A percentile compares a stretch with the other conserved stretches of the same genome.
phyloP scores from a whole-genome alignment of 2,329 filamentous ascomycete genomes.

The Pezicula rhizophila region DNA sequence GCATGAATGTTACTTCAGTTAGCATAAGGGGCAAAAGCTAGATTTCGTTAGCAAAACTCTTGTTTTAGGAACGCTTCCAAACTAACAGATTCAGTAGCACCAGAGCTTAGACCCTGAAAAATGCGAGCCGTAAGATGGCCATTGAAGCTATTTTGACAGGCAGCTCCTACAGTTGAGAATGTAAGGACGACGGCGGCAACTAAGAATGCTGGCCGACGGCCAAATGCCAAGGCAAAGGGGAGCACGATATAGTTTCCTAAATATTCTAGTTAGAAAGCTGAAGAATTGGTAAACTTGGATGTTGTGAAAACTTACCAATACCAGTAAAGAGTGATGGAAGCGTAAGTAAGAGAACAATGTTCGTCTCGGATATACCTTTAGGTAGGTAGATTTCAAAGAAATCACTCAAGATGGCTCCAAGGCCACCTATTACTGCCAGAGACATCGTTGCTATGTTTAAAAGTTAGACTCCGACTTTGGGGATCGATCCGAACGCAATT shows the following conservation, averaged over 20 bases:
- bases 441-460: neutral
- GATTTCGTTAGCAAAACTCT: neutral
- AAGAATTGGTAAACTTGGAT: neutral
- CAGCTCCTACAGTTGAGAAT: neutral
- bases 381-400: neutral
- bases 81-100: neutral
- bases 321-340: neutral
- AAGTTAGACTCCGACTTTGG: neutral
- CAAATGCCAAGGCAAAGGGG: neutral
- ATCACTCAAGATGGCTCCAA: neutral
- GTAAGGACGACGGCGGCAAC: neutral
- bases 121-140: neutral
- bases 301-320: neutral
- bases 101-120: neutral
- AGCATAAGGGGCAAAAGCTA: neutral
- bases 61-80: too few species aligned
- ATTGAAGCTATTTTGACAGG: neutral
- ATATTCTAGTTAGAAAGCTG: neutral
- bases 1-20: neutral
- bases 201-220: neutral
- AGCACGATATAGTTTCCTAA: neutral
- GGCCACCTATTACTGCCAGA: neutral
- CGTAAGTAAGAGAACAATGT: neutral
- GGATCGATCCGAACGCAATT: neutral
- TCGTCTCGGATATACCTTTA: neutral